Evolutionary conservation across 2,329 filamentous ascomycete genomes (phyloP), one percentile per base, ranked within the genome.

Genomic region (Chaetomium olivaceum): DNA sequence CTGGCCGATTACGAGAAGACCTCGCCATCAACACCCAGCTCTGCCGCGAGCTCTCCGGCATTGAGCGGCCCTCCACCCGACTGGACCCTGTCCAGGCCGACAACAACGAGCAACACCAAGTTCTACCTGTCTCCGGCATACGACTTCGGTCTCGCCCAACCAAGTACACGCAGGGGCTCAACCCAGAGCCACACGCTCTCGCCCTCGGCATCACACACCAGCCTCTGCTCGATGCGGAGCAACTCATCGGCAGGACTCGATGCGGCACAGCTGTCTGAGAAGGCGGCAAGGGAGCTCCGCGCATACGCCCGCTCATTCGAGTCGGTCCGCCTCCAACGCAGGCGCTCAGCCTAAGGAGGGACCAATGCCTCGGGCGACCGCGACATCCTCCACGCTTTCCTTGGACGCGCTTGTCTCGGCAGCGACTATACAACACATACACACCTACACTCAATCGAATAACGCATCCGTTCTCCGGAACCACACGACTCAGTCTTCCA

Each of bases 281-380:
- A 91, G 77, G 89, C 91, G 31, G 88, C 87, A 73, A 88, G 87
- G 77, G 92, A 96, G 76, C 85, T 97, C 43, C 88, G 89, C 75
- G 89, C 90, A 71, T 97, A 97, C 78, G 91, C 91, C 71, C 91
- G 90, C 75, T 92, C 91, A 2, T 97, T 97, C 76, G 93, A 97
- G 78, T 91, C 93, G 71, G 89, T 90, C 65, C 85, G 91, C 68
- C 75, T 82, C 62, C 83, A 86, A 73, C 83, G 85, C 71, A 79
- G 85, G 73, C 78, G 87, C 80, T 84, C 85, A 33, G 81, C 83
- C 74, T 87, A 82, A 19, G 52, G 31, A 74, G 67, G 62, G 51
- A 67, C 11, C 16, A 56, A 43, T 21, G 31, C 36, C 61, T 60
- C 61, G 61, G 63, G 70, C 66, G 23, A 70, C 57, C 61, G 62